Conservation (phyloP, 257 asterid genomes). For the Fraxinus pennsylvanica region DNA sequence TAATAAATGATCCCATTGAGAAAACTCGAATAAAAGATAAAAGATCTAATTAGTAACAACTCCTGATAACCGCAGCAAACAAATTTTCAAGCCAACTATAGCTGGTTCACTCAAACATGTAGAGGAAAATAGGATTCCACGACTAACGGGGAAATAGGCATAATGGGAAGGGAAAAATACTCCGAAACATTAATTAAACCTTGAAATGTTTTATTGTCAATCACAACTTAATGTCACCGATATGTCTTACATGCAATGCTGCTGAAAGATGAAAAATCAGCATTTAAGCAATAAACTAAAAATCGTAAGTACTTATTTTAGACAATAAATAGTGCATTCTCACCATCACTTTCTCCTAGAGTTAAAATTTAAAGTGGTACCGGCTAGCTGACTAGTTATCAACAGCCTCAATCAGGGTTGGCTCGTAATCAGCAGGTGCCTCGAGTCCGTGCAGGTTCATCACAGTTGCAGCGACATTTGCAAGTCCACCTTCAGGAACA, state of each 20-base stretch:
- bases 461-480: constrained; percentile 92
- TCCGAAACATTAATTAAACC: neutral
- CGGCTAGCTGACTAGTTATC: constrained; percentile 43
- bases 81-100: no score
- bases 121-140: no score
- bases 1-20: no score
- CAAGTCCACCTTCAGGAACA: constrained; percentile 80
- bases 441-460: constrained; percentile 88
- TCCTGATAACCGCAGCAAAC: no score
- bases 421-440: constrained; percentile 88
- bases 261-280: neutral
- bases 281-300: neutral
- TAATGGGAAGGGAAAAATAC: no score
- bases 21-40: no score
- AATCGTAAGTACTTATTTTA: neutral
- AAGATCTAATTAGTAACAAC: no score
- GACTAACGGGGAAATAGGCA: no score
- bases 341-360: neutral
- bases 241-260: neutral
- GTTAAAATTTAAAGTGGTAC: neutral
- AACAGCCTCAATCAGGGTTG: constrained; percentile 81
- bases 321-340: neutral
- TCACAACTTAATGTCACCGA: neutral
- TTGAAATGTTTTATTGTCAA: neutral
- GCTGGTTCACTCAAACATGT: no score